These are phyloP conservation scores for Apiospora hydei DNA, from an alignment of 2,329 filamentous ascomycete genomes.

Conservation along the genomic window DNA sequence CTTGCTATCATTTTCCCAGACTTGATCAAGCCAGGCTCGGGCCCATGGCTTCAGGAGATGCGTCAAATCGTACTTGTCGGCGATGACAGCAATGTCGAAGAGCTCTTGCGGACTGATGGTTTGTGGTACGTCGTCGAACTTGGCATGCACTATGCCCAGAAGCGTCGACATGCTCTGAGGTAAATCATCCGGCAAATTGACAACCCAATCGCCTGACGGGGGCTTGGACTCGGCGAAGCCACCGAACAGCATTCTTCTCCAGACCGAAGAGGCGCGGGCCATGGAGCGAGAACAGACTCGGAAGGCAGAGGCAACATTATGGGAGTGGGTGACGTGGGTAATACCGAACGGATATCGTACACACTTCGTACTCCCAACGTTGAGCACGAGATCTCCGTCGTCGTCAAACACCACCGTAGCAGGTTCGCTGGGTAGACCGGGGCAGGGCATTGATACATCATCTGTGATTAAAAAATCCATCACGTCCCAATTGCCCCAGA, in stretches of 20 bases:
- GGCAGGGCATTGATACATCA: too few species aligned
- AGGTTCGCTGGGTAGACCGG: too few species aligned
- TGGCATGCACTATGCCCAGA: slow-evolving; percentile 41
- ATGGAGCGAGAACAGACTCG: slow-evolving; percentile 40
- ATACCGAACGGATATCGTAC: too few species aligned
- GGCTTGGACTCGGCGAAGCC: slow-evolving; percentile 37
- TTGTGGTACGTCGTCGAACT: slow-evolving; percentile 31
- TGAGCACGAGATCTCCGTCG: too few species aligned
- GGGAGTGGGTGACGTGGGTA: not conserved
- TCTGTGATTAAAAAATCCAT: too few species aligned
- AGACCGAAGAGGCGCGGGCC: slow-evolving; percentile 38
- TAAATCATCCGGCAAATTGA: slow-evolving; percentile 43
- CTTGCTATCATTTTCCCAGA: not conserved
- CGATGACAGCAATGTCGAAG: slow-evolving; percentile 39
- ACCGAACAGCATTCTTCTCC: slow-evolving; percentile 41
- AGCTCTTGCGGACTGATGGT: slow-evolving; percentile 34
- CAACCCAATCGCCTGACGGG: slow-evolving; percentile 34
- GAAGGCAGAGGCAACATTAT: slow-evolving; percentile 24
- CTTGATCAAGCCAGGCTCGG: not conserved
- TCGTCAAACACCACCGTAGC: too few species aligned
- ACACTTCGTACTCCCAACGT: not conserved
- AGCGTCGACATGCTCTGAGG: slow-evolving; percentile 38
- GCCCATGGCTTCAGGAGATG: slow-evolving; percentile 37
- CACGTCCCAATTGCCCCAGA: too few species aligned
- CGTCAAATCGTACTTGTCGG: slow-evolving; percentile 43